Base-by-base conservation (phyloP, 2,329 filamentous ascomycete genomes). In the Phyllosticta citrichinensis region DNA sequence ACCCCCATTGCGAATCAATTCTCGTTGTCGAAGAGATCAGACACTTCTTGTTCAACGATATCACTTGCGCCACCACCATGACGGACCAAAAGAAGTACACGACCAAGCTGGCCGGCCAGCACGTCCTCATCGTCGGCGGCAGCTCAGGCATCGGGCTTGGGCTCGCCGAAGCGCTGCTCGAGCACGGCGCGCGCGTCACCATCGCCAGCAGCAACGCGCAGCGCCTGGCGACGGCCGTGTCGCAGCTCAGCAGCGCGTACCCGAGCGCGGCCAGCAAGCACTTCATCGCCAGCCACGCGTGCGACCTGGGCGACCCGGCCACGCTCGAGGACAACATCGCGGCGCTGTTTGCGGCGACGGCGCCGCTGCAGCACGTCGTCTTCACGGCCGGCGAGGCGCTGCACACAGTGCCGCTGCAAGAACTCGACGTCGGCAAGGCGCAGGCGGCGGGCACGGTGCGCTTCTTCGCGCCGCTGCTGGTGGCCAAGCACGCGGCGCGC, bases 81-180 rank as follows among this genome's bases (percentile, higher is more conserved):
- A 53, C 73, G 14, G 76, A 78, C 65, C 71, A 75, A 66, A 69
- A 65, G 60, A 78, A 77, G 65, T 79, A 78, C 66, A 72, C 70
- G 60, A 78, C 79, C 64, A 82, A 81, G 67, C 78, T 83, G 33
- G 63, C 70, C 11, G 70, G 68, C 64, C 68, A 72, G 27, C 76
- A 75, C 63, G 71, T 86, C 65, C 80, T 89, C 51, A 73, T 88
- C 67, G 77, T 88, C 55, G 86, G 86, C 53, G 86, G 84, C 51
- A 81, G 82, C 2, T 79, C 81, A 17, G 86, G 86, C 57, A 84
- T 88, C 51, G 86, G 85, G 33, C 83, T 79, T 64, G 78, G 74
- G 60, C 81, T 85, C 11, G 84, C 85, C 57, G 80, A 86, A 74
- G 81, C 79, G 2, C 74, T 77, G 14, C 68, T 87, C 52, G 80